Evolutionary conservation across 2,329 filamentous ascomycete species (phyloP), one percentile per base, ranked within the genome.

Genomic region (Paraconiothyrium brasiliense): DNA sequence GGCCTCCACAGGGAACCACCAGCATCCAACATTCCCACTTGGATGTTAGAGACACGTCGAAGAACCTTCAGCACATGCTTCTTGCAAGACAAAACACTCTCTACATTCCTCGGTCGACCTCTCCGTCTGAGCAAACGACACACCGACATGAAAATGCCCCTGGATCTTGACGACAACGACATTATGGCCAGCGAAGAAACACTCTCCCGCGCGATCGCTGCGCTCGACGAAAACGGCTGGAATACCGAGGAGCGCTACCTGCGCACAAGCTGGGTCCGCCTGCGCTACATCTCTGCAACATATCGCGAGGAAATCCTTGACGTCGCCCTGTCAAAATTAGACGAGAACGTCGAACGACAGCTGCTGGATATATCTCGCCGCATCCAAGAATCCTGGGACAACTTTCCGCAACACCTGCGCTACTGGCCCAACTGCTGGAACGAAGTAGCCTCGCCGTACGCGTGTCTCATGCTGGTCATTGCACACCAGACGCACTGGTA

Each of bases 271-370:
- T 56, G 54, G 54, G 46, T 13, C 32, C 46, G 74, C 5, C 55
- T 72, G 1, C 68, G 72, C 9, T 68, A 69, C 41, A 68, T 71
- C 16, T 70, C 71, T 0, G 64, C 67, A 7, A 65, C 64, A 13
- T 71, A 70, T 35, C 73, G 73, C 16, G 75, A 78, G 54, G 74
- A 77, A 30, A 73, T 77, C n/a, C 66, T 77, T 10, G 74, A 75
- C 32, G 71, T 71, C 56, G 69, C 70, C 3, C 58, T 73, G 0
- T 56, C 58, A 16, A 72, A 71, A 27, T 58, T 75, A 13, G 67
- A 72, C 54, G 59, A 63, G 8, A 62, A 58, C 11, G 67, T 66
- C 2, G 64, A 72, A 47, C 50, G 49, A 5, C 67, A 72, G 48
- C 59, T 78, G 2, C 58, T 73, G 6, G 71, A 75, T 43, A 75